Evolutionary conservation across 306 rosid species (phyloP).

Genomic region (Rosa multiflora): DNA sequence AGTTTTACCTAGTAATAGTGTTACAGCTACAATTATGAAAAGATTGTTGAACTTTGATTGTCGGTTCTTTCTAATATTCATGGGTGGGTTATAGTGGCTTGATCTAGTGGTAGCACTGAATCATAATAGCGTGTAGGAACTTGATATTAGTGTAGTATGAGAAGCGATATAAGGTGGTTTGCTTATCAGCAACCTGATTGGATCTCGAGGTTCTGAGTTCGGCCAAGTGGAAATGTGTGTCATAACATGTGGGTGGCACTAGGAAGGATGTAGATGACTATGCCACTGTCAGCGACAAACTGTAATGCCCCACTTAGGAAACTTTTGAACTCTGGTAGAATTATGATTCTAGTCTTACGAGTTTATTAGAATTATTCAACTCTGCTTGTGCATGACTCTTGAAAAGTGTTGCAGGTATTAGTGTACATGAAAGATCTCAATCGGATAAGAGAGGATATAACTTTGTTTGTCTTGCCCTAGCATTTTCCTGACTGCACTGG

Average conservation of each 20-base stretch:
- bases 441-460: neutral
- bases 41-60: neutral
- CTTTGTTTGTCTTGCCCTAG: neutral
- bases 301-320: neutral
- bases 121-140: neutral
- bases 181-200: neutral
- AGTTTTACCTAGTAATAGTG: neutral
- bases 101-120: neutral
- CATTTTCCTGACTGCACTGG: neutral
- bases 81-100: conserved; percentile 8
- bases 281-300: neutral
- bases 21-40: neutral
- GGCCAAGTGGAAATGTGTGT: neutral
- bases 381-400: neutral
- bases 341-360: neutral
- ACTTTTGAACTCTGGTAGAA: neutral
- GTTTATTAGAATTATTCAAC: neutral
- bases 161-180: neutral
- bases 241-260: neutral
- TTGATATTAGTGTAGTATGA: neutral
- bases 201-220: neutral
- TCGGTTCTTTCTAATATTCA: neutral
- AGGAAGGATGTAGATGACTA: neutral
- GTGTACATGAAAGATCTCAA: neutral
- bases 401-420: neutral